Evolutionary conservation across 2,329 filamentous ascomycete species (phyloP).

Genomic region (Neonectria magnoliae): DNA sequence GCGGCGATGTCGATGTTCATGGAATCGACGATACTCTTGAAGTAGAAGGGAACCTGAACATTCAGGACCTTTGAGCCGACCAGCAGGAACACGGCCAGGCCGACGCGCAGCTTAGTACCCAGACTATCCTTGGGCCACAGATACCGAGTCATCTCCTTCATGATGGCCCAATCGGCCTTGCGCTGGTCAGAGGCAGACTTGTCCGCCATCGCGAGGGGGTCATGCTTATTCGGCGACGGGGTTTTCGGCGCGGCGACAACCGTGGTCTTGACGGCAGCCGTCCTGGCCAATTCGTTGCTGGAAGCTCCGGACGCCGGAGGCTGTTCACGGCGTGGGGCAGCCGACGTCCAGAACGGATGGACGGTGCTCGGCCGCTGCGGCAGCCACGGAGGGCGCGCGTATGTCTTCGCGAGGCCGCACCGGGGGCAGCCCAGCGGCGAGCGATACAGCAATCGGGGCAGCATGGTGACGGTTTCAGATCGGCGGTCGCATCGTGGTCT

Average conservation of each 20-base stretch:
- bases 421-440: constrained; percentile 46
- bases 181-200: constrained; percentile 84
- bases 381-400: constrained; percentile 44
- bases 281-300: constrained; percentile 32
- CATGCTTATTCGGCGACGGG: constrained; percentile 36
- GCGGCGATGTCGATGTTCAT: constrained; percentile 96
- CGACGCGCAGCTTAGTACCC: constrained; percentile 81
- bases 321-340: constrained; percentile 43
- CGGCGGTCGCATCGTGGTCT: constrained; percentile 40
- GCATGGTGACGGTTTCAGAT: constrained; percentile 46
- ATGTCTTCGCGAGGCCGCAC: constrained; percentile 40
- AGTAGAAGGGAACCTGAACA: constrained; percentile 98
- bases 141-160: constrained; percentile 97
- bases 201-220: constrained; percentile 48
- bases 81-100: constrained; percentile 83
- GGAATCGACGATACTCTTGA: constrained; percentile 96
- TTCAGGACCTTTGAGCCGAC: constrained; percentile 94
- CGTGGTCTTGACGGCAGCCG: constrained; percentile 33
- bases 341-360: constrained; percentile 47
- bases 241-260: constrained; percentile 33
- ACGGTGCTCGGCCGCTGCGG: constrained; percentile 40
- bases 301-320: constrained; percentile 29
- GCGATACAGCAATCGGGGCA: constrained; percentile 49
- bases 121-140: constrained; percentile 89
- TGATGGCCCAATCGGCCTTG: constrained; percentile 97